Base-by-base conservation (phyloP, 2,329 filamentous ascomycete species). In the Colletotrichum cordylinicola region DNA sequence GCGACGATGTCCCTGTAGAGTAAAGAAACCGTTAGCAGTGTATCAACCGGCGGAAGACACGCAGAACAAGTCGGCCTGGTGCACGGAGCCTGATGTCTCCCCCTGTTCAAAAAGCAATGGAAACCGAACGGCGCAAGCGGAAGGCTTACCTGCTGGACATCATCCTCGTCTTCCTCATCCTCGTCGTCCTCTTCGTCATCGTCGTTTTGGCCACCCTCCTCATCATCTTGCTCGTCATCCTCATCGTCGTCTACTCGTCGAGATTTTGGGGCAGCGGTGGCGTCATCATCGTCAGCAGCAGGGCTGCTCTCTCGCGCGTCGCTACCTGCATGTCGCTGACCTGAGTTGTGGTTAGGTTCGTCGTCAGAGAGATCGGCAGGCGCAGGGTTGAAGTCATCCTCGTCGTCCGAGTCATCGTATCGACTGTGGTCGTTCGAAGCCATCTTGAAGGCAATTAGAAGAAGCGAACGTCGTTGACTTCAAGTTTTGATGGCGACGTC, bases 301-400 rank as follows among this genome's bases (percentile, higher is more conserved):
- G 83, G 84, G 65, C 83, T 87, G 70, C 83, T 84, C 61, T 79
- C 80, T 70, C 77, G 80, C 56, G 79, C 90, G 35, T 91, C 91
- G 88, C 88, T 24, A 87, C 88, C 79, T 70, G 74, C 55, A 67
- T 76, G 75, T 62, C 77, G 76, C 1, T 90, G 87, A n/a, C 56
- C 77, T 18, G 85, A 84, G 8, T 86, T 85, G 5, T 86, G 86
- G 43, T 83, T 85, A 27, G 88, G 90, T 76, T 95, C 94, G 66
- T 92, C 93, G 79, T 96, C 95, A 4, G 94, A 97, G 39, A 91
- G 82, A 74, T 95, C 91, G 76, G 91, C 93, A 24, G 94, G 93
- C 65, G 90, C 92, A 67, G 96, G 96, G 84, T 98, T 98, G 90
- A 98, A 98, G 83, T 96, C 94, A 76, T 94, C 93, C 80, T 98